Evolutionary conservation across 2,329 filamentous ascomycete species (phyloP), one percentile per base, ranked within the genome.

Genomic region (Alternaria angustiovoidea): DNA sequence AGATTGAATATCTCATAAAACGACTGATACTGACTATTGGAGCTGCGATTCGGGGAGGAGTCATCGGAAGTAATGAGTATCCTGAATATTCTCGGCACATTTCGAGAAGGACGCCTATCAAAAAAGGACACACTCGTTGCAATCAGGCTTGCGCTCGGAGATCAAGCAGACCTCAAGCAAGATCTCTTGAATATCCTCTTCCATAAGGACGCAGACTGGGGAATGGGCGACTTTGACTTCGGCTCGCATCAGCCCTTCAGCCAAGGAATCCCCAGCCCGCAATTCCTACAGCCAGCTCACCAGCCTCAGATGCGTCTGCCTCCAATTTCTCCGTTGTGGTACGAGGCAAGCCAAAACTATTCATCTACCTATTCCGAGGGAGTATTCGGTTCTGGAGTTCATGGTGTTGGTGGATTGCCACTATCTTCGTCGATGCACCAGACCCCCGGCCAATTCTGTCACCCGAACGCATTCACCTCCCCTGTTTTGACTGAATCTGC

Each of bases 241-340:
- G 62, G 66, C 18, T 49, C 60, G 26, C 26, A 39, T 30, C 57
- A 51, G 22, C 47, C 54, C 28, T 12, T 6, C 42, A 14, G 38
- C 36, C 41, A 47, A 55, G 32, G 52, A 8, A 34, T 28, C 30
- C 28, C 62, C n/a, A 44, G 42, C 4, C 71, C 73, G 7, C 59
- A 55, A 6, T 71, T 69, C 48, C 57, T 77, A 28, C 66, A 77
- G 38, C 69, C 72, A 4, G 30, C 59, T 20, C 68, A 75, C 52
- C 58, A 75, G 30, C 71, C 66, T 12, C 66, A 70, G 20, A 52
- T 72, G 28, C 61, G 57, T 22, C 51, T 72, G 12, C 69, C 71
- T 32, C 61, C 65, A 1, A 51, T 66, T 1, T 61, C 63, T 20
- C 46, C 63, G 3, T 52, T 57, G 3, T 71, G 70, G 68, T 44